Percentiles rank a stretch among this genome's conserved stretches.
Evolutionary conservation across 345 rosid species (phyloP).

Genomic region (Gossypium turneri): DNA sequence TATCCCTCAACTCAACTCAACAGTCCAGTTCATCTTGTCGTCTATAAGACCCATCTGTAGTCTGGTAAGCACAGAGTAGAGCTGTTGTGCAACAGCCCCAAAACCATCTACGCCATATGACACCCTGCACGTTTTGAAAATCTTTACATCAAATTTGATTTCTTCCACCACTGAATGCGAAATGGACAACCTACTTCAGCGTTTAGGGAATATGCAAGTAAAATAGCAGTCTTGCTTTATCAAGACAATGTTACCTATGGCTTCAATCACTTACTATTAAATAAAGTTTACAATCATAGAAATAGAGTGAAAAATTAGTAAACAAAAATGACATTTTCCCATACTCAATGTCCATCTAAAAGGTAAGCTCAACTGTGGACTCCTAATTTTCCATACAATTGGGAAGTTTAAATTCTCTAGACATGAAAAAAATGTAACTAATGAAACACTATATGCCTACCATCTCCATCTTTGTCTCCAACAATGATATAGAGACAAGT

Average conservation of each 20-base stretch:
- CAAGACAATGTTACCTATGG: background rate
- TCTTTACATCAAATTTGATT: background rate
- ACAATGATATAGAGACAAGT: background rate
- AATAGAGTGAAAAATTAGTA: too few relatives aligned
- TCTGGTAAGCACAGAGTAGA: constrained; percentile 65
- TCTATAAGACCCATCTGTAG: constrained; percentile 89
- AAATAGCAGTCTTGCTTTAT: background rate
- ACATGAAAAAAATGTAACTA: background rate
- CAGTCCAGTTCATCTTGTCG: constrained; percentile 89
- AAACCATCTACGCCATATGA: constrained; percentile 64
- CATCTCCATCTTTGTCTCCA: background rate
- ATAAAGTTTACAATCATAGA: too few relatives aligned
- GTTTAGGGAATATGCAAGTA: background rate
- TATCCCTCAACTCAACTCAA: constrained; percentile 32
- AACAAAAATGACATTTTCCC: too few relatives aligned
- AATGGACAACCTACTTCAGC: background rate
- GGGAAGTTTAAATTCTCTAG: background rate
- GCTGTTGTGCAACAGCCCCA: constrained; percentile 57
- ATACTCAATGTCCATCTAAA: background rate
- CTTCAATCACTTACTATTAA: background rate
- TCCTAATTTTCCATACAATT: background rate
- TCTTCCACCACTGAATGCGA: background rate
- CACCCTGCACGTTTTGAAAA: constrained; percentile 40
- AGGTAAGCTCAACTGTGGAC: background rate
- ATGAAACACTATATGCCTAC: background rate